Conservation (phyloP, 176 grass and related monocot genomes). For the Avena atlantica region DNA sequence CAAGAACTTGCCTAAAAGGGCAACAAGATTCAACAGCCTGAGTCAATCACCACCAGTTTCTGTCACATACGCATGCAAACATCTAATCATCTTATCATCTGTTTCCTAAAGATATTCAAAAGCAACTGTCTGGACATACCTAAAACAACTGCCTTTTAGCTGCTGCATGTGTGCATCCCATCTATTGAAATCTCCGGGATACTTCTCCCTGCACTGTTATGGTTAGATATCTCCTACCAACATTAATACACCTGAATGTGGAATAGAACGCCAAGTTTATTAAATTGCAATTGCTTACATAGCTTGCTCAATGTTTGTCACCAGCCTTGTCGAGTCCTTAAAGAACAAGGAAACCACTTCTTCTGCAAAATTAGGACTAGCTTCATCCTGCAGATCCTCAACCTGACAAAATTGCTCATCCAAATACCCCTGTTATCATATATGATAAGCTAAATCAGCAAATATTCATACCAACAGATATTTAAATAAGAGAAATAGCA, state of each 20-base stretch:
- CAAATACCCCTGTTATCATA: slow-evolving; percentile 71
- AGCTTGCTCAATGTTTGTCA: slow-evolving; percentile 83
- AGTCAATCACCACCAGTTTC: slow-evolving; percentile 24
- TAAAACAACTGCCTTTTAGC: slow-evolving; percentile 77
- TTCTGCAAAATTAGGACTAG: slow-evolving; percentile 86
- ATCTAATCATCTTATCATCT: background rate
- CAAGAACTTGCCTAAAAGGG: slow-evolving; percentile 28
- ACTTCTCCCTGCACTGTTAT: slow-evolving; percentile 66
- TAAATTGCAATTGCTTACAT: slow-evolving; percentile 58
- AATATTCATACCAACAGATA: background rate
- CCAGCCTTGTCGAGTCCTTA: slow-evolving; percentile 74
- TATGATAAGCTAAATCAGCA: slow-evolving; percentile 25
- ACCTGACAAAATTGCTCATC: slow-evolving; percentile 95
- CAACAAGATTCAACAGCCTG: slow-evolving; percentile 31
- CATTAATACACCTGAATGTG: background rate
- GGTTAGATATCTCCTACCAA: slow-evolving; percentile 21
- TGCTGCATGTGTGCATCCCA: slow-evolving; percentile 86
- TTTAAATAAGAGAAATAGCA: background rate
- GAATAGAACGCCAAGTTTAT: slow-evolving; percentile 7
- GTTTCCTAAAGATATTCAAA: slow-evolving; percentile 24
- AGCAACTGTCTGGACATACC: slow-evolving; percentile 41
- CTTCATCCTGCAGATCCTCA: slow-evolving; percentile 90
- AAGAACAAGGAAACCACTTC: slow-evolving; percentile 93
- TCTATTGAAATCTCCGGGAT: slow-evolving; percentile 69
- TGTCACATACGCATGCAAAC: slow-evolving; percentile 14